A percentile compares a stretch with the other conserved stretches of the same genome.
Conservation (phyloP, 73 alveolate species). For the Paramecium sonneborni region DNA sequence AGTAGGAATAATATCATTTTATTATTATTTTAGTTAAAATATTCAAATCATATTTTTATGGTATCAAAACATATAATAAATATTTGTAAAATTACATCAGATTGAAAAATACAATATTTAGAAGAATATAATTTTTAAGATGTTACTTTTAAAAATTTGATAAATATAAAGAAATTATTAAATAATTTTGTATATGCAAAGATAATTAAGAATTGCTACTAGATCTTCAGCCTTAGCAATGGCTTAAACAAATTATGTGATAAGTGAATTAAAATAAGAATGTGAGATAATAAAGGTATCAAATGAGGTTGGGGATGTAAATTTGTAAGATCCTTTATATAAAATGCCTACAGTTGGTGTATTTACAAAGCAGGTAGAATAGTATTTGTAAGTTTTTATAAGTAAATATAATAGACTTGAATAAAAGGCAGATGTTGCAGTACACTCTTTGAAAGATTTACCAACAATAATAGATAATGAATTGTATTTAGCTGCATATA, state of each 20-base stretch:
- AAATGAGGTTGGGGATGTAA: constrained; percentile 70
- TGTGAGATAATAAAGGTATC: neutral
- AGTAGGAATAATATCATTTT: too few species aligned
- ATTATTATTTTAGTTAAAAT: too few species aligned
- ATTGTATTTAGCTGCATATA: constrained; percentile 69
- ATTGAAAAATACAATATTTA: too few species aligned
- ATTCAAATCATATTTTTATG: too few species aligned
- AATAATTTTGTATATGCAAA: constrained; percentile 25
- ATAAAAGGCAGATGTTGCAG: constrained; percentile 73
- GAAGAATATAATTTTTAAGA: too few species aligned
- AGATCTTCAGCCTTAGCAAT: constrained; percentile 72
- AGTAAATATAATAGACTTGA: constrained; percentile 54
- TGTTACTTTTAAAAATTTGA: neutral
- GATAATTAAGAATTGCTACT: constrained; percentile 70
- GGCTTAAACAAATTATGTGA: constrained; percentile 69
- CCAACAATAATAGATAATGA: constrained; percentile 71
- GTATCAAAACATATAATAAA: too few species aligned
- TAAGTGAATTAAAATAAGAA: neutral
- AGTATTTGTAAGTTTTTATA: constrained; percentile 23
- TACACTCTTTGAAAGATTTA: constrained; percentile 78
- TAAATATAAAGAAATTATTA: neutral
- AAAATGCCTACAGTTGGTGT: constrained; percentile 74
- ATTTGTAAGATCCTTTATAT: constrained; percentile 69
- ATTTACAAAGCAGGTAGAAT: constrained; percentile 72
- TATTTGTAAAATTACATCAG: too few species aligned